Evolutionary conservation across 495 filamentous ascomycete genomes (phyloP).

Genomic region (Clavariopsis aquatica): DNA sequence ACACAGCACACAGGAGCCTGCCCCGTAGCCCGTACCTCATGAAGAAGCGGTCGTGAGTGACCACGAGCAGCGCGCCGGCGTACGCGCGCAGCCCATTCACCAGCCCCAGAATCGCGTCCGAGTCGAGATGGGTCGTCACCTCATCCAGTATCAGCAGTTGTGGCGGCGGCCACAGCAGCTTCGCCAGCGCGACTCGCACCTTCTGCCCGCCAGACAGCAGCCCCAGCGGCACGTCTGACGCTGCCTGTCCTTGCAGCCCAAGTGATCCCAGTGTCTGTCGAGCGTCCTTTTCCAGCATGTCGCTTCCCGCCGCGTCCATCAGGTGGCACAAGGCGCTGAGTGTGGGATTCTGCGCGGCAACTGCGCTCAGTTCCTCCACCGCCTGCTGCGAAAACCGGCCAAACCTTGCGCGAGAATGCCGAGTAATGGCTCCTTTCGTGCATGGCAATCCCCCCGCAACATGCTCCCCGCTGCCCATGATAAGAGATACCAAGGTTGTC

Average conservation of each 20-base stretch:
- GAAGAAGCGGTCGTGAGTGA: slow-evolving; percentile 79
- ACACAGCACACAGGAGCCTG: too few species aligned
- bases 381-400: slow-evolving; percentile 79
- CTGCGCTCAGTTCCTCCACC: slow-evolving; percentile 63
- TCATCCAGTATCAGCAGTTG: slow-evolving; percentile 77
- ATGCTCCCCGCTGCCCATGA: slow-evolving; percentile 48
- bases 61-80: slow-evolving; percentile 69
- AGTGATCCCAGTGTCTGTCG: slow-evolving; percentile 63
- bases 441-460: slow-evolving; percentile 46
- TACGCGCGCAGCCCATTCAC: slow-evolving; percentile 63
- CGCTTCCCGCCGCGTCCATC: slow-evolving; percentile 48
- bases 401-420: slow-evolving; percentile 65
- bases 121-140: slow-evolving; percentile 82
- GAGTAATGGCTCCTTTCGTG: slow-evolving; percentile 57
- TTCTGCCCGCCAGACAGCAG: slow-evolving; percentile 75
- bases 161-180: slow-evolving; percentile 65
- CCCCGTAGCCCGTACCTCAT: slow-evolving; percentile 52
- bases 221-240: slow-evolving; percentile 66
- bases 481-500: slow-evolving; percentile 64
- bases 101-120: slow-evolving; percentile 71
- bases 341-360: slow-evolving; percentile 48
- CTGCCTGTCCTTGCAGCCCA: slow-evolving; percentile 65
- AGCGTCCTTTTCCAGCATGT: slow-evolving; percentile 62
- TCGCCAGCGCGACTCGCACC: slow-evolving; percentile 73
- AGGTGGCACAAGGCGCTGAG: slow-evolving; percentile 66